These are phyloP conservation scores for Beauveria sp. DNA, from an alignment of 2,329 filamentous ascomycete species.

Conservation along the genomic window DNA sequence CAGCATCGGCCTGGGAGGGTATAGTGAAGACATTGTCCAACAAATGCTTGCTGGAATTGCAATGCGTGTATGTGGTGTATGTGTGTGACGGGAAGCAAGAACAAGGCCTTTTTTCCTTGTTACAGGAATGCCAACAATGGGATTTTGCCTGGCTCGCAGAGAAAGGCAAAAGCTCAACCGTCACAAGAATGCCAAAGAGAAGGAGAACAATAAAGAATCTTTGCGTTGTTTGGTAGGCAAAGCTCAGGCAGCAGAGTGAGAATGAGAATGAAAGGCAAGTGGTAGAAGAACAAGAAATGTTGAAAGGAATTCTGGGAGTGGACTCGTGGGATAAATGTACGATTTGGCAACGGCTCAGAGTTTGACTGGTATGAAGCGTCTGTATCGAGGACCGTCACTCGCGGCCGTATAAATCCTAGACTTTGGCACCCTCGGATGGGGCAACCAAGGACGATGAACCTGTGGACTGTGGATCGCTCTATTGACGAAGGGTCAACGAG, in stretches of 20 bases:
- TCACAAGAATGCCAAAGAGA: slow-evolving; percentile 5
- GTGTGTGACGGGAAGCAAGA: neutral
- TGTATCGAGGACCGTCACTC: slow-evolving; percentile 22
- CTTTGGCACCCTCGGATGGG: slow-evolving; percentile 19
- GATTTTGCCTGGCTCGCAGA: neutral
- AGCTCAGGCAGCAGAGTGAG: slow-evolving; percentile 9
- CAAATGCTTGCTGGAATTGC: slow-evolving; percentile 7
- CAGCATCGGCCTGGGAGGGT: slow-evolving; percentile 38
- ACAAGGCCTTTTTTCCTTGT: neutral
- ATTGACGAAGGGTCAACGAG: slow-evolving; percentile 8
- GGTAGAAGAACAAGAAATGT: slow-evolving; percentile 33
- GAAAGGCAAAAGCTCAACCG: slow-evolving; percentile 5
- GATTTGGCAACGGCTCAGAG: slow-evolving; percentile 24
- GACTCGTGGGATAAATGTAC: slow-evolving; percentile 37
- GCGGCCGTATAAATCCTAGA: slow-evolving; percentile 32
- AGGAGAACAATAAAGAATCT: neutral
- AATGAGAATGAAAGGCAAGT: slow-evolving; percentile 21
- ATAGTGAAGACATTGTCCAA: slow-evolving; percentile 29
- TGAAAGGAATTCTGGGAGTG: slow-evolving; percentile 37
- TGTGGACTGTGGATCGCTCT: slow-evolving; percentile 9
- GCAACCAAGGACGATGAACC: slow-evolving; percentile 19
- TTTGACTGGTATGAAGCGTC: slow-evolving; percentile 30
- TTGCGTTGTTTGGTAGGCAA: neutral
- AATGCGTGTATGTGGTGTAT: slow-evolving; percentile 12
- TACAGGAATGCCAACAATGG: slow-evolving; percentile 12